phyloP scores from a whole-genome alignment of 805 yeast species.

The Komagataella populi region DNA sequence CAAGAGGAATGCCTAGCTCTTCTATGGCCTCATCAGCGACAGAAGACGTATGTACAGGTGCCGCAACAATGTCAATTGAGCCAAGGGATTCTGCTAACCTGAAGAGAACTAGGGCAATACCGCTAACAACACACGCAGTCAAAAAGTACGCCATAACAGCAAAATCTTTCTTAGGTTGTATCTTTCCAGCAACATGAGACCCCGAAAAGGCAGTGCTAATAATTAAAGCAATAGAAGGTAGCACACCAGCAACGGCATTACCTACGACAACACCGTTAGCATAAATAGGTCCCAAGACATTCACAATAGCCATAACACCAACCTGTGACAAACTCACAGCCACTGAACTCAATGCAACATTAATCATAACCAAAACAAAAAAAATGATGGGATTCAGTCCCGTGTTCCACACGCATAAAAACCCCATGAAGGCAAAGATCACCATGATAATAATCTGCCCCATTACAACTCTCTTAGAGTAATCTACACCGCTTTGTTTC shows the following conservation, averaged over 20 bases:
- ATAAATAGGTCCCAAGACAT: conserved; percentile 57
- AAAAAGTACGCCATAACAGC: conserved; percentile 22
- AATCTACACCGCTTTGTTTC: conserved; percentile 47
- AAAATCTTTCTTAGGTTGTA: conserved; percentile 1
- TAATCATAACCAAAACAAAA: conserved; percentile 41
- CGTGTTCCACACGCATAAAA: conserved; percentile 24
- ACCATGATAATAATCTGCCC: conserved; percentile 49
- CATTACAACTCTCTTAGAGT: conserved; percentile 35
- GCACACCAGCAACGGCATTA: conserved; percentile 86
- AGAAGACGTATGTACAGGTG: conserved; percentile 4
- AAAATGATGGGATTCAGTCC: conserved; percentile 25
- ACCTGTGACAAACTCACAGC: conserved; percentile 82
- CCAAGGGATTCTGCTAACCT: conserved; percentile 8
- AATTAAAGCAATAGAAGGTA: conserved; percentile 67
- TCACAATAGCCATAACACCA: conserved; percentile 80
- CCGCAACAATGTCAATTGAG: not conserved
- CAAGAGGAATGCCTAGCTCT: not conserved
- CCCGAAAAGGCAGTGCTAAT: conserved; percentile 19
- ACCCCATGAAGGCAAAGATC: conserved; percentile 45
- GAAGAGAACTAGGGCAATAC: conserved; percentile 5
- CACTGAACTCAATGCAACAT: conserved; percentile 51
- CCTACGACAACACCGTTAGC: conserved; percentile 93
- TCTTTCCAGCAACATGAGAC: not conserved
- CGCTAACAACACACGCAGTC: conserved; percentile 9
- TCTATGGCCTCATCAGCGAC: conserved; percentile 1